Percentiles rank a stretch among this genome's conserved stretches.
Conservation (phyloP, 1,284 basidiomycete genomes). For the Heterobasidion parviporum region DNA sequence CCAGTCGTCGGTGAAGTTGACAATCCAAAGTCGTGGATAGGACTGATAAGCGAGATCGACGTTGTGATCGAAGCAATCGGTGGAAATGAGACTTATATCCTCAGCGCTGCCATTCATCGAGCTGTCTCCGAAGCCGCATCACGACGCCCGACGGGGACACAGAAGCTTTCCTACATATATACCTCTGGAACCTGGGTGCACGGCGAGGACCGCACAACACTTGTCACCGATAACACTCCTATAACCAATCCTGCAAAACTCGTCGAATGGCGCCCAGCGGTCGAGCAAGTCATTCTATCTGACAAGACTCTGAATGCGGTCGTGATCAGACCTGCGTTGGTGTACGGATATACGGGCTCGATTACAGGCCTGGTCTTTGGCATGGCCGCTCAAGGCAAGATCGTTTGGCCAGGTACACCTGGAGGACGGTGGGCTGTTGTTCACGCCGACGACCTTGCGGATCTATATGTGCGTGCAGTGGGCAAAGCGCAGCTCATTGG, state of each 20-base stretch:
- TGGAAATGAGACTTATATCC: conserved; percentile 13
- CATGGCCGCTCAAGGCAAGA: conserved; percentile 24
- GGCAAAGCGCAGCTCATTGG: conserved; percentile 31
- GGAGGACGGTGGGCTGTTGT: conserved; percentile 34
- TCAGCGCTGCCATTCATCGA: conserved; percentile 23
- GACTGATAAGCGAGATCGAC: conserved; percentile 31
- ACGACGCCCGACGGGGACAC: conserved; percentile 23
- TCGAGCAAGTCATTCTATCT: conserved; percentile 28
- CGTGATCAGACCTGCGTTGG: conserved; percentile 38
- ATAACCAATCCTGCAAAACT: conserved; percentile 19
- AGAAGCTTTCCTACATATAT: conserved; percentile 42
- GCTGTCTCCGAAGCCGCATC: conserved; percentile 23
- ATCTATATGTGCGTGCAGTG: conserved; percentile 33
- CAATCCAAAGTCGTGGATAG: conserved; percentile 28
- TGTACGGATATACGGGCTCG: conserved; percentile 41
- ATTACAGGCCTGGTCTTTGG: conserved; percentile 30
- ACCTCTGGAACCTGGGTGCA: conserved; percentile 43
- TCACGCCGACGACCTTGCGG: conserved; percentile 45
- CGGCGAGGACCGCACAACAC: conserved; percentile 26
- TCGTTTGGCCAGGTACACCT: conserved; percentile 30
- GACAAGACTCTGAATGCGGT: conserved; percentile 34
- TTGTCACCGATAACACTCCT: conserved; percentile 28
- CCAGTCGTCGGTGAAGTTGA: neutral
- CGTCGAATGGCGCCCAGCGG: conserved; percentile 26
- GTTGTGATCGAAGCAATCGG: conserved; percentile 34